Base-by-base conservation (phyloP, 2,329 filamentous ascomycete species). In the Ascochyta pisi region DNA sequence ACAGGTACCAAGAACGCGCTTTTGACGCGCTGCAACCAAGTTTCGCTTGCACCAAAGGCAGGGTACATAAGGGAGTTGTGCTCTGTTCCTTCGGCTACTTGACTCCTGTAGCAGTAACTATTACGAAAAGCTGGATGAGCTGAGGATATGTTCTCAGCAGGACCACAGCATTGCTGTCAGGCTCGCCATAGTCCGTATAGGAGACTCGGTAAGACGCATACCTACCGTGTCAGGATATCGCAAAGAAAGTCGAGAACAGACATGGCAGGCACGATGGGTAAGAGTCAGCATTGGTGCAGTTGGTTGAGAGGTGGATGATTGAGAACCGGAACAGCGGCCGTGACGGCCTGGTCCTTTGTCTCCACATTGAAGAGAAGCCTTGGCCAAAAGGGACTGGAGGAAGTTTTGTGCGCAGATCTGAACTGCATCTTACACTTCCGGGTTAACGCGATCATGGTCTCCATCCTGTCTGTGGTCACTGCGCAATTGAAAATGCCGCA, bases 31-130 rank as follows among this genome's bases (percentile, higher is more conserved):
- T 61, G 50, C 26, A 71, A 50, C 70, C 70, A 73, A 15, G 31
- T 37, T 6, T 63, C 62, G 23, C 64, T 65, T 23, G 63, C 67
- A 19, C 67, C 62, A 33, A 63, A 70, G 13, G 43, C 62, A 24
- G 69, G 67, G 49, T 71, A 67, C 58, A 73, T 62, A 13, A 71
- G 45, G 26, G 60, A 65, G 44, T 71, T 59, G 42, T 72, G 69
- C 10, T 72, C 68, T 6, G 61, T 64, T 15, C 61, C 61, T 33
- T 52, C 40, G 1, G 68, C 63, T 10, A 63, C 37, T 39, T 64
- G 37, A 27, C 61, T 65, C 15, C 47, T 57, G 41, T 68, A 72
- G 10, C 54, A 31, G 37, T 66, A 67, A 23, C 47, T 58, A 24
- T 57, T 53, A 19, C 23, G 23, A 33, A 7, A 15, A 16, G 37